phyloP scores from a whole-genome alignment of 2,329 filamentous ascomycete species.

The Sarocladiaceae sp. region DNA sequence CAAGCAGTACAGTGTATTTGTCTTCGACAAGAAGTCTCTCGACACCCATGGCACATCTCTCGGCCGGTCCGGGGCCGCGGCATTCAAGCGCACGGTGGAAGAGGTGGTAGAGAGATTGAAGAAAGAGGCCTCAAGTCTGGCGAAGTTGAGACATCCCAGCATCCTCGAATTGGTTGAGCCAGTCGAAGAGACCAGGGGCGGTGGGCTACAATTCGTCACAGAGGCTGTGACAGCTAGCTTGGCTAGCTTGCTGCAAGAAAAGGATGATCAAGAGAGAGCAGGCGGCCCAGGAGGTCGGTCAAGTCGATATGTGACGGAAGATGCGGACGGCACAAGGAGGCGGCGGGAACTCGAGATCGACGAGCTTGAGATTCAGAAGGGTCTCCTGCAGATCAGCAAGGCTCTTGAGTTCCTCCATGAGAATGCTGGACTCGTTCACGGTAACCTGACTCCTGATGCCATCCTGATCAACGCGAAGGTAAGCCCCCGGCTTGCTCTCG shows the following conservation, averaged over 20 bases:
- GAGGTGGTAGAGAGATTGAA: constrained; percentile 89
- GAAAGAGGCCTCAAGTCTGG: constrained; percentile 85
- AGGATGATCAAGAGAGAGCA: constrained; percentile 77
- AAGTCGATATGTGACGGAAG: constrained; percentile 78
- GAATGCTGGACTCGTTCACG: constrained; percentile 88
- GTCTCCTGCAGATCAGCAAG: constrained; percentile 86
- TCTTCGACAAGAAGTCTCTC: constrained; percentile 86
- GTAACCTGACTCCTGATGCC: constrained; percentile 89
- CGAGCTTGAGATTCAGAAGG: constrained; percentile 96
- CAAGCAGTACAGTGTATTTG: constrained; percentile 84
- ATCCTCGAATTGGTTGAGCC: constrained; percentile 91
- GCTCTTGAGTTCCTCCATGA: constrained; percentile 94
- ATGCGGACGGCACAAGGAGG: constrained; percentile 66
- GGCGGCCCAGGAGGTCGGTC: constrained; percentile 65
- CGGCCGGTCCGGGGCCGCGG: constrained; percentile 48
- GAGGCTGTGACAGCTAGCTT: constrained; percentile 90
- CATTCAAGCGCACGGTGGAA: constrained; percentile 76
- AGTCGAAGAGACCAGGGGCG: constrained; percentile 87
- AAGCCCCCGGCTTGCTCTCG: constrained; percentile 22
- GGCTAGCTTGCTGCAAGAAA: constrained; percentile 75
- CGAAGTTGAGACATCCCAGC: constrained; percentile 83
- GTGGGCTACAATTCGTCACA: constrained; percentile 92
- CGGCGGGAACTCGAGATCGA: constrained; percentile 88
- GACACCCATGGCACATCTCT: constrained; percentile 49
- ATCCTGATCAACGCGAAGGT: constrained; percentile 92